Evolutionary conservation across 108 stramenopile species (phyloP), one percentile per base, ranked within the genome.

Genomic region (Epithemia pelagica): DNA sequence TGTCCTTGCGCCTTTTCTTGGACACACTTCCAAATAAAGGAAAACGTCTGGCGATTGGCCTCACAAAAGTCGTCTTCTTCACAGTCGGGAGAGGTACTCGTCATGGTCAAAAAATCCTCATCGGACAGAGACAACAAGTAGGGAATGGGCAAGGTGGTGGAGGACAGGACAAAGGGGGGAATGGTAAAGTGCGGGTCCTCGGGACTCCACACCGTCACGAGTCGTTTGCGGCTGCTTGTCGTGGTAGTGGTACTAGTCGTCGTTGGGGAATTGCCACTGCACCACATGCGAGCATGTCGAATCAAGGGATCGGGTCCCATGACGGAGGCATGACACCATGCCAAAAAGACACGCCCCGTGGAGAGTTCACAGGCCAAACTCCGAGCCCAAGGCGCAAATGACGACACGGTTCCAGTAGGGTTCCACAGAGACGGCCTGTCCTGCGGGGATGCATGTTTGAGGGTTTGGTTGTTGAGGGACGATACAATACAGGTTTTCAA

Each of bases 21-120:
- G n/a, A n/a, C n/a, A 26, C n/a, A 57, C 18, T 57, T 57, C 56
- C 56, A 57, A 57, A 57, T 26, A 3, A 46, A 46, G 37, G 37
- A 46, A 5, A 66, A 53, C 7, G 78, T 70, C 0, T 60, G 24
- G 18, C 91, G 78, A 28, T 90, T 71, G 28, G 60, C 57, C n/a
- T 59, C 54, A 51, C 80, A 86, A 74, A 88, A 93, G 63, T 82
- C 82, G 2, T 62, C 63, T 62, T 86, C 83, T 72, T 93, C 91
- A 21, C 82, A 85, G 24, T 83, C 61, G 7, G 91, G 91, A 18
- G 84, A 86, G 15, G 91, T 90, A 5, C 85, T 87, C 0, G 87
- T 88, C 52, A 74, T 67, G 52, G 75, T 65, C 20, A 89, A 56
- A 57, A 92, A 30, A 21, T 71, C 20, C 3, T 67, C 62, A 74